A percentile compares a stretch with the other conserved stretches of the same genome.
Conservation (phyloP, 148 eudicot species). For the Rhododendron mucronatum region DNA sequence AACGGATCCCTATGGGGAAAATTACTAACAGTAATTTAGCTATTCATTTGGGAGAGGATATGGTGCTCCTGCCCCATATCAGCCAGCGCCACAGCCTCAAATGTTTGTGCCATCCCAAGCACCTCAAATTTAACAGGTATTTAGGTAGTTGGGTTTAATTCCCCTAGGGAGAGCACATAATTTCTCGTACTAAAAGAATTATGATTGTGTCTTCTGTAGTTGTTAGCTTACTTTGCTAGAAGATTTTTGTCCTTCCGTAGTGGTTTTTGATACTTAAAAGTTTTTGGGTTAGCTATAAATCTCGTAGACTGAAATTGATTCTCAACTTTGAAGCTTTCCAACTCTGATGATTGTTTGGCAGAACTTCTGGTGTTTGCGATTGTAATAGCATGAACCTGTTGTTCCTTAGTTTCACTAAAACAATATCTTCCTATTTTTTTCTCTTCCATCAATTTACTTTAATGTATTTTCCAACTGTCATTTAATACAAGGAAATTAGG, state of each 20-base stretch:
- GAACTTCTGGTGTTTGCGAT: not conserved
- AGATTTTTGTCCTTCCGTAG: not conserved
- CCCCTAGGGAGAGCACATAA: not conserved
- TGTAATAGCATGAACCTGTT: not conserved
- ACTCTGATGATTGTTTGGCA: not conserved
- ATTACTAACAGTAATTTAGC: constrained; percentile 30
- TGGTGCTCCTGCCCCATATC: constrained; percentile 34
- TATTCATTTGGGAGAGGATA: constrained; percentile 37
- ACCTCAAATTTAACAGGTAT: constrained; percentile 55
- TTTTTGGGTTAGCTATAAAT: not conserved
- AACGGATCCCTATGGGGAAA: constrained; percentile 9
- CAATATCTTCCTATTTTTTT: not conserved
- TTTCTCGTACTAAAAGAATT: not conserved
- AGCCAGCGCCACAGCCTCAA: constrained; percentile 29
- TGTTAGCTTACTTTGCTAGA: not conserved
- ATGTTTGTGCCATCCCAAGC: constrained; percentile 70
- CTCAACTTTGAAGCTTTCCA: not conserved
- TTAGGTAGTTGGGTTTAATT: not conserved
- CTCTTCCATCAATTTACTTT: not conserved
- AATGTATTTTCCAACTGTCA: not conserved
- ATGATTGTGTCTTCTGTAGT: not conserved
- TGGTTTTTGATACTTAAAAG: not conserved
- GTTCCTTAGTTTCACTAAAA: not conserved
- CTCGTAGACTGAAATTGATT: not conserved
- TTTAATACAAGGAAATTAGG: not conserved